A percentile compares a stretch with the other conserved stretches of the same genome.
phyloP scores from a whole-genome alignment of 2,329 filamentous ascomycete genomes.

The Colletotrichum sp. region DNA sequence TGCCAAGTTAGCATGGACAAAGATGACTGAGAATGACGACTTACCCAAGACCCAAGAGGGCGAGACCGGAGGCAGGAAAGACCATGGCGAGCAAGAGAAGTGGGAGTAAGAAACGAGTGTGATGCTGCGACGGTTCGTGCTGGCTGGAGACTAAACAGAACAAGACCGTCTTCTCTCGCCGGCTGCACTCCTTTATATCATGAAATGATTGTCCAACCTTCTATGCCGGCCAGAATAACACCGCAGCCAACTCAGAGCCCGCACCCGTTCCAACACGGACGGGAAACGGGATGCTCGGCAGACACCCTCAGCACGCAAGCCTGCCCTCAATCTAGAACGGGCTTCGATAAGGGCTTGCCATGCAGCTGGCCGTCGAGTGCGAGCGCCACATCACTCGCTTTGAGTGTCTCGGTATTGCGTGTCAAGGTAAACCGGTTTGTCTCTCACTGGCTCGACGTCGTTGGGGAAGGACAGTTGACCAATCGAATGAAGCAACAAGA shows the following conservation, averaged over 20 bases:
- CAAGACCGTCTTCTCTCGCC: constrained; percentile 2
- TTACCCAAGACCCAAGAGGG: constrained; percentile 33
- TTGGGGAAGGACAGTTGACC: neutral
- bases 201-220: constrained; percentile 23
- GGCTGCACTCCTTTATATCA: constrained; percentile 9
- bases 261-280: neutral
- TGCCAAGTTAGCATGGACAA: constrained; percentile 3
- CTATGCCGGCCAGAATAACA: constrained; percentile 18
- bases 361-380: constrained; percentile 5
- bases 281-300: neutral
- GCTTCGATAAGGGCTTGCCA: neutral
- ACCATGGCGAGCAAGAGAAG: constrained; percentile 22
- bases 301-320: neutral
- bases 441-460: neutral
- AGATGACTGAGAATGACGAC: neutral
- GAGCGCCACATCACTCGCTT: neutral
- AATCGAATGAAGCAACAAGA: neutral
- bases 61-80: constrained; percentile 25
- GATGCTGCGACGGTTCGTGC: neutral
- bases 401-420: neutral
- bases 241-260: neutral
- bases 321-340: neutral
- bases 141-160: neutral
- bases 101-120: constrained; percentile 26
- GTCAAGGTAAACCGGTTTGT: neutral